Evolutionary conservation across 495 filamentous ascomycete species (phyloP).

Genomic region (Lasiosphaeris hirsuta): DNA sequence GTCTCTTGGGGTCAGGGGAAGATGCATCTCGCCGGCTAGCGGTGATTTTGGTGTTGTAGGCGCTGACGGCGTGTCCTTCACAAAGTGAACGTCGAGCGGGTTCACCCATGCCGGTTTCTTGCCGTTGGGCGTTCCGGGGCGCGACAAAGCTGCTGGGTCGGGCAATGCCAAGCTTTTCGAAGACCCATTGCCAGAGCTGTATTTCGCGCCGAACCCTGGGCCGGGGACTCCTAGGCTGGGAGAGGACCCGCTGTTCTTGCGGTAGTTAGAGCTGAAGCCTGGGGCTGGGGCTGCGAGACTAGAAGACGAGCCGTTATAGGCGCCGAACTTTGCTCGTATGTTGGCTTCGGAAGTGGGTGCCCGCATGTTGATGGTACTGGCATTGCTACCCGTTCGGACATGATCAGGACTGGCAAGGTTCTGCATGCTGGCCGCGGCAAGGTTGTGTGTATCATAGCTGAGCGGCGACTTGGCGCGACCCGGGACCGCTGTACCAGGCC

Average conservation of each 20-base stretch:
- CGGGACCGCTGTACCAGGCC: slow-evolving; percentile 31
- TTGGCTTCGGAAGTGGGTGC: slow-evolving; percentile 37
- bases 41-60: slow-evolving; percentile 32
- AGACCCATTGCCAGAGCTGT: slow-evolving; percentile 18
- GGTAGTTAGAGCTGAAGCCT: slow-evolving; percentile 12
- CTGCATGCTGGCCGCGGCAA: slow-evolving; percentile 37
- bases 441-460: slow-evolving; percentile 27
- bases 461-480: slow-evolving; percentile 28
- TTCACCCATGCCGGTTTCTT: slow-evolving; percentile 35
- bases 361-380: slow-evolving; percentile 28
- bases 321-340: slow-evolving; percentile 30
- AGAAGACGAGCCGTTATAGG: slow-evolving; percentile 23
- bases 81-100: slow-evolving; percentile 41
- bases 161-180: slow-evolving; percentile 21
- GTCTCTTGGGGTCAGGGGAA: slow-evolving; percentile 20
- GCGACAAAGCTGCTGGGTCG: slow-evolving; percentile 14
- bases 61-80: slow-evolving; percentile 14
- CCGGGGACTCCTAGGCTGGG: slow-evolving; percentile 27
- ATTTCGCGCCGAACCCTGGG: slow-evolving; percentile 20
- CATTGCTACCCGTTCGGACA: slow-evolving; percentile 18
- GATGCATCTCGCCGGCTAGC: slow-evolving; percentile 24
- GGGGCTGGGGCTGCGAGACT: slow-evolving; percentile 22
- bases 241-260: slow-evolving; percentile 22
- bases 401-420: slow-evolving; percentile 26
- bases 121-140: slow-evolving; percentile 33